Conservation (phyloP, 129 eudicot genomes). For the Chrysanthemum lavandulifolium region DNA sequence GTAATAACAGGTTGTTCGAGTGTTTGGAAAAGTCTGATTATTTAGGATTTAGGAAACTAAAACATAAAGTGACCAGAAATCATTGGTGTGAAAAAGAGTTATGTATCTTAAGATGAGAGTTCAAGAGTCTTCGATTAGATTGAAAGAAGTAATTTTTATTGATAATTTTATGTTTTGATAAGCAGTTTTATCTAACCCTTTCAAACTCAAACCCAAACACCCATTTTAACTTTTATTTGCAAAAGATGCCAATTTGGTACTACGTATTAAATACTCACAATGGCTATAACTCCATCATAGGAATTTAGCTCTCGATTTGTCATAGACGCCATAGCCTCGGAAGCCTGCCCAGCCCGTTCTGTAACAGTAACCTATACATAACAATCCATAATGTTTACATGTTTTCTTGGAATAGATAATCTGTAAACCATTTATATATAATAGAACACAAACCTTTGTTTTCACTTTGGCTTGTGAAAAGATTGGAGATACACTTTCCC, state of each 20-base stretch:
- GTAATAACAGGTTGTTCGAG: not conserved
- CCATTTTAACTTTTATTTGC: not conserved
- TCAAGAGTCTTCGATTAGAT: no score
- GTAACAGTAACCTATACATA: slow-evolving; percentile 70
- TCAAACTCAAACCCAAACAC: no score
- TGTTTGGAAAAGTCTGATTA: no score
- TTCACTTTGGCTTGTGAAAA: slow-evolving; percentile 79
- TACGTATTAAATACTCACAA: slow-evolving; percentile 67
- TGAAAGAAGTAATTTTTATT: no score
- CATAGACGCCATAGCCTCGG: slow-evolving; percentile 72
- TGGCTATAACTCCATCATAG: slow-evolving; percentile 81
- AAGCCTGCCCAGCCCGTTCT: slow-evolving; percentile 90
- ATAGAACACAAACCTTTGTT: slow-evolving; percentile 59
- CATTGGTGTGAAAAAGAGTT: no score
- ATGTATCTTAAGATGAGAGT: no score
- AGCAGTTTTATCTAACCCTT: no score
- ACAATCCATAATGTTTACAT: slow-evolving; percentile 17
- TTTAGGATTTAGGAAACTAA: no score
- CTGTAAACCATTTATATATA: not conserved
- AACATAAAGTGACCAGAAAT: no score
- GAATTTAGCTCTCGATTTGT: slow-evolving; percentile 60
- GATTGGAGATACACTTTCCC: slow-evolving; percentile 82
- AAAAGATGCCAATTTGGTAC: slow-evolving; percentile 1
- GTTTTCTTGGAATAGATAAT: not conserved
- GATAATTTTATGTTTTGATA: no score